These are phyloP conservation scores for Volvox reticuliferus DNA, from an alignment of 139 green algal species.

Conservation along the genomic window DNA sequence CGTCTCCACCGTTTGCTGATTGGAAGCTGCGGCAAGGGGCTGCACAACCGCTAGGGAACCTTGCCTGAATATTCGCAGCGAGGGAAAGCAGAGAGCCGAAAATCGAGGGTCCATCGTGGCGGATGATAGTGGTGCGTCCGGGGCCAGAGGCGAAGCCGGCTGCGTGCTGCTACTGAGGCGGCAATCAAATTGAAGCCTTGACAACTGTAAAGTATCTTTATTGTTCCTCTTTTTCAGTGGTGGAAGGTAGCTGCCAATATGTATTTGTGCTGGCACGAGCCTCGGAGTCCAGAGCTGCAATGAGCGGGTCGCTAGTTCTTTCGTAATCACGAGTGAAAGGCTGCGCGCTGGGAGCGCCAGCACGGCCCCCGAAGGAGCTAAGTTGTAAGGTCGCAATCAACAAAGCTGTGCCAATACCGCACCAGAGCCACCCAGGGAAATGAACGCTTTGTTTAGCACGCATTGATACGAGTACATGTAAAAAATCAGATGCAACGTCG, in stretches of 20 bases:
- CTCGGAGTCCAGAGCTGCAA: slow-evolving; percentile 21
- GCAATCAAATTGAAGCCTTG: background rate
- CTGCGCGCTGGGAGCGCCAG: background rate
- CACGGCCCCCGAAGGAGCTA: background rate
- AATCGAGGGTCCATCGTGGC: background rate
- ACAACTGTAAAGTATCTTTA: background rate
- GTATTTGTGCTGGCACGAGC: background rate
- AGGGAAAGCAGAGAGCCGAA: background rate
- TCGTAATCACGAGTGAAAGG: slow-evolving; percentile 28
- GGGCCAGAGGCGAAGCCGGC: background rate
- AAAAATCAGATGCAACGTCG: background rate
- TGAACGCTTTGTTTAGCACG: background rate
- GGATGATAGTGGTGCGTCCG: background rate
- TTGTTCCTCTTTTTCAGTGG: background rate
- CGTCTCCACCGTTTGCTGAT: slow-evolving; percentile 11
- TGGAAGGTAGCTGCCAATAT: background rate
- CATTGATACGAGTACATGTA: background rate
- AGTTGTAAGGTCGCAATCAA: background rate
- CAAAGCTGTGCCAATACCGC: background rate
- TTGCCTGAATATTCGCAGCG: slow-evolving; percentile 36
- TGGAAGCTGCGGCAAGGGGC: background rate
- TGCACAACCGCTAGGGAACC: slow-evolving; percentile 14
- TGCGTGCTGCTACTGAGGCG: background rate
- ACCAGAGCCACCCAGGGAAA: slow-evolving; percentile 9
- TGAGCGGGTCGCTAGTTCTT: background rate